phyloP scores from a whole-genome alignment of 148 eudicot genomes.

The Drosera capensis region DNA sequence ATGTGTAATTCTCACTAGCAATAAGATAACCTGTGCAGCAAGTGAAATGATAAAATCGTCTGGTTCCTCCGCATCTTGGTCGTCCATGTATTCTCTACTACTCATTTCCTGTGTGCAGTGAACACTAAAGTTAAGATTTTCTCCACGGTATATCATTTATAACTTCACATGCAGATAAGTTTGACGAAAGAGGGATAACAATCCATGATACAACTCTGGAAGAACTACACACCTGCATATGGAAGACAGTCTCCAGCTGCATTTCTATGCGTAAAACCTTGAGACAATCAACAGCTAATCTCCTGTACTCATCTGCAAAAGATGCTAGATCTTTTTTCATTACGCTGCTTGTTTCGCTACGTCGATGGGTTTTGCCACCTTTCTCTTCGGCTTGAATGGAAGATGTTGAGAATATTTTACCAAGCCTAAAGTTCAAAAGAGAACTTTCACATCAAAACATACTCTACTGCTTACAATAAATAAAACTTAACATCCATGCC shows the following conservation, averaged over 20 bases:
- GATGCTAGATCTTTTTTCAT: slow-evolving; percentile 60
- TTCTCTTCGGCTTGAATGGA: slow-evolving; percentile 47
- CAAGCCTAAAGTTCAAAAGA: slow-evolving; percentile 36
- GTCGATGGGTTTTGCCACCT: slow-evolving; percentile 23
- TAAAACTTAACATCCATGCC: slow-evolving; percentile 1
- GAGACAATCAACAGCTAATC: slow-evolving; percentile 87
- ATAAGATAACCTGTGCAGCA: slow-evolving; percentile 57
- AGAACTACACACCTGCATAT: slow-evolving; percentile 67
- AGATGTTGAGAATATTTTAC: slow-evolving; percentile 43
- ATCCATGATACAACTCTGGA: too few relatives aligned
- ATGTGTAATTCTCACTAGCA: too few relatives aligned
- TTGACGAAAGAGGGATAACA: too few relatives aligned
- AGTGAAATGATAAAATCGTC: slow-evolving; percentile 91
- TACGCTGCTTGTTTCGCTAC: slow-evolving; percentile 33
- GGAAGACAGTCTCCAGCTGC: slow-evolving; percentile 87
- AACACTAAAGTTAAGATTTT: slow-evolving; percentile 9
- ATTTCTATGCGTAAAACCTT: slow-evolving; percentile 95
- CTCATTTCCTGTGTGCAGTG: slow-evolving; percentile 65
- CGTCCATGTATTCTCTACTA: slow-evolving; percentile 76
- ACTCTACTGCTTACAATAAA: not conserved
- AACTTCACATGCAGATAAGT: not conserved
- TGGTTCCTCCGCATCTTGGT: slow-evolving; percentile 98
- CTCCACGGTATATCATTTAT: slow-evolving; percentile 2
- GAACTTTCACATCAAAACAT: slow-evolving; percentile 2
- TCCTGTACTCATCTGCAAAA: slow-evolving; percentile 91